A percentile compares a stretch with the other conserved stretches of the same genome.
These are phyloP conservation scores for Luffa acutangula DNA, from an alignment of 306 rosid species.

Conservation along the genomic window DNA sequence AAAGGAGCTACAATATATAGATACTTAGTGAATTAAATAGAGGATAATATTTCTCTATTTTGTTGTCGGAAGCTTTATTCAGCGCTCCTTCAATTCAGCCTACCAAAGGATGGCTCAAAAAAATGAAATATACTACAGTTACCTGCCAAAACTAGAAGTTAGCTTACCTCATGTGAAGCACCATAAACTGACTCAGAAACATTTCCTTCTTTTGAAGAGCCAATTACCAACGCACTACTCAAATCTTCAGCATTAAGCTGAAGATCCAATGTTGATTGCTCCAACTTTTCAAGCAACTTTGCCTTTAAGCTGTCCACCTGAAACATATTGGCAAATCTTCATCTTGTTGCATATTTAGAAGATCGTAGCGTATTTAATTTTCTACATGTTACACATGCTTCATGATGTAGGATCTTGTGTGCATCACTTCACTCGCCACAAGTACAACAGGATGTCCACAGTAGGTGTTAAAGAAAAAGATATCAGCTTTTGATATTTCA, in stretches of 20 bases:
- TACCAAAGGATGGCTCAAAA: background rate
- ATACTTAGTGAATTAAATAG: background rate
- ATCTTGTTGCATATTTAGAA: slow-evolving; percentile 15
- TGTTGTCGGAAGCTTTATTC: background rate
- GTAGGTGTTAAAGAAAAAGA: slow-evolving; percentile 1
- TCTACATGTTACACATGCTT: background rate
- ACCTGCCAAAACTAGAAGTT: background rate
- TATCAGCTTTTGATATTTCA: background rate
- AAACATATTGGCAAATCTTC: slow-evolving; percentile 24
- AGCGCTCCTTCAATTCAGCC: background rate
- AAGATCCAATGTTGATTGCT: slow-evolving; percentile 58
- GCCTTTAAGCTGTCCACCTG: slow-evolving; percentile 79
- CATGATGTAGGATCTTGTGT: no score
- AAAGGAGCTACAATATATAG: background rate
- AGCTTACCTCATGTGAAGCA: slow-evolving; percentile 60
- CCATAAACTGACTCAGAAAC: slow-evolving; percentile 21
- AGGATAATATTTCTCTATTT: background rate
- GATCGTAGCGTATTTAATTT: background rate
- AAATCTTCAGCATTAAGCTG: slow-evolving; percentile 50
- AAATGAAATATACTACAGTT: slow-evolving; percentile 1
- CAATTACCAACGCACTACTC: slow-evolving; percentile 27
- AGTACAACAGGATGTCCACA: background rate
- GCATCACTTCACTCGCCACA: background rate
- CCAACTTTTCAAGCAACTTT: slow-evolving; percentile 70
- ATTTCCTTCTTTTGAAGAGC: slow-evolving; percentile 18